Percentiles rank a stretch among this genome's conserved stretches.
Evolutionary conservation across 768 basidiomycete species (phyloP).

Genomic region (Epithele typhae): DNA sequence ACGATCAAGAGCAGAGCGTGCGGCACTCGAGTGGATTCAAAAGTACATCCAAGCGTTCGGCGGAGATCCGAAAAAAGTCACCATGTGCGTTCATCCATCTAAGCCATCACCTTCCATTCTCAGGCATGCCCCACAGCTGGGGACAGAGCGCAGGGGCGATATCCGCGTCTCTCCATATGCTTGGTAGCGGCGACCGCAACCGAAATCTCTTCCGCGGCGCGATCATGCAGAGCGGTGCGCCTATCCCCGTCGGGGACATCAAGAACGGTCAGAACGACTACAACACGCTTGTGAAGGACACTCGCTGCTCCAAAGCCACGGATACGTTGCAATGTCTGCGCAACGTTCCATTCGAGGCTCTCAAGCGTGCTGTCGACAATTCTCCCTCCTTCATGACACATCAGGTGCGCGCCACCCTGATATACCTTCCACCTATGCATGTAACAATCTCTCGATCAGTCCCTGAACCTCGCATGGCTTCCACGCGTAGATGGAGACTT

Average conservation of each 20-base stretch:
- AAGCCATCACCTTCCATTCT: too few relatives aligned
- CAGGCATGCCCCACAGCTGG: slow-evolving; percentile 15
- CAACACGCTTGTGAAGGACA: slow-evolving; percentile 35
- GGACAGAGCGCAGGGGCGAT: slow-evolving; percentile 37
- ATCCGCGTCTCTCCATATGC: slow-evolving; percentile 23
- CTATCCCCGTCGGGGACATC: slow-evolving; percentile 1
- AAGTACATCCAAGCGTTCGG: background rate
- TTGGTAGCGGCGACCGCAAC: slow-evolving; percentile 17
- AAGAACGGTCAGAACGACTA: slow-evolving; percentile 32
- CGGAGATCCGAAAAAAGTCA: slow-evolving; percentile 38
- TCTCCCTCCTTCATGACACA: slow-evolving; percentile 30
- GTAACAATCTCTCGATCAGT: too few relatives aligned
- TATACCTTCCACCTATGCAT: too few relatives aligned
- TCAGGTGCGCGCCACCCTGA: too few relatives aligned
- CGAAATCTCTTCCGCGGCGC: slow-evolving; percentile 20
- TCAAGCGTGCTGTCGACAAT: slow-evolving; percentile 30
- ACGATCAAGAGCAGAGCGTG: slow-evolving; percentile 26
- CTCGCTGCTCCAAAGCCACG: slow-evolving; percentile 29
- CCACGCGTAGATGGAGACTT: slow-evolving; percentile 8
- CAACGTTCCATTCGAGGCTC: slow-evolving; percentile 25
- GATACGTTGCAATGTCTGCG: slow-evolving; percentile 44
- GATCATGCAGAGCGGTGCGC: slow-evolving; percentile 32
- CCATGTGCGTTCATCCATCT: slow-evolving; percentile 8
- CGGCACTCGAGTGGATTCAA: slow-evolving; percentile 34
- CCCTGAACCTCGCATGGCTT: slow-evolving; percentile 43